Percentiles rank a stretch among this genome's conserved stretches.
phyloP scores from a whole-genome alignment of 106 monocot genomes.

The Dioscorea dumetorum region DNA sequence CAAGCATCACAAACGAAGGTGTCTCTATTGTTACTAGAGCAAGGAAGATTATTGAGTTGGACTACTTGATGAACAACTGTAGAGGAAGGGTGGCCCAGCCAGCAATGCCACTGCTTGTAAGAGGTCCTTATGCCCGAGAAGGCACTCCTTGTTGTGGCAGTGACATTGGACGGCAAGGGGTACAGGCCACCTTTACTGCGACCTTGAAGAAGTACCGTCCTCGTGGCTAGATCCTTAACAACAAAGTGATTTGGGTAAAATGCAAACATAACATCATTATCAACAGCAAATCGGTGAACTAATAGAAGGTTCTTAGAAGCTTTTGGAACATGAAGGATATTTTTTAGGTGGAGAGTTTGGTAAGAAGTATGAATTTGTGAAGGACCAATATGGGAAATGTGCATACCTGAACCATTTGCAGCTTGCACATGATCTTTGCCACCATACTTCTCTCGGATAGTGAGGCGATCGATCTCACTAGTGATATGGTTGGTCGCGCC shows the following conservation, averaged over 20 bases:
- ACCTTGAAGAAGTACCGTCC: neutral
- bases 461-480: neutral
- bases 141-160: neutral
- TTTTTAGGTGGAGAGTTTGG: neutral
- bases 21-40: too few relatives aligned
- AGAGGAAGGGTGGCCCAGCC: too few relatives aligned
- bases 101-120: too few relatives aligned
- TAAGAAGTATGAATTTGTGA: neutral
- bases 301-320: slow-evolving; percentile 4
- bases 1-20: too few relatives aligned
- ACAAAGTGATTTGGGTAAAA: neutral
- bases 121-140: too few relatives aligned
- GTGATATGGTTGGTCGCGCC: neutral
- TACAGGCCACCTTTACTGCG: slow-evolving; percentile 10
- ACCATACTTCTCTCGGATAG: neutral
- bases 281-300: neutral
- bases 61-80: too few relatives aligned
- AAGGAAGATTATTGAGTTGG: too few relatives aligned
- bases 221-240: slow-evolving; percentile 2
- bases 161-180: neutral
- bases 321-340: slow-evolving; percentile 3
- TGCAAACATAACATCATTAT: slow-evolving; percentile 5
- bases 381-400: neutral
- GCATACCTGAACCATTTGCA: neutral
- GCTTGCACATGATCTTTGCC: neutral